A percentile compares a stretch with the other conserved stretches of the same genome.
These are phyloP conservation scores for Xenoacremonium recifei DNA, from an alignment of 2,329 filamentous ascomycete genomes.

Conservation along the genomic window DNA sequence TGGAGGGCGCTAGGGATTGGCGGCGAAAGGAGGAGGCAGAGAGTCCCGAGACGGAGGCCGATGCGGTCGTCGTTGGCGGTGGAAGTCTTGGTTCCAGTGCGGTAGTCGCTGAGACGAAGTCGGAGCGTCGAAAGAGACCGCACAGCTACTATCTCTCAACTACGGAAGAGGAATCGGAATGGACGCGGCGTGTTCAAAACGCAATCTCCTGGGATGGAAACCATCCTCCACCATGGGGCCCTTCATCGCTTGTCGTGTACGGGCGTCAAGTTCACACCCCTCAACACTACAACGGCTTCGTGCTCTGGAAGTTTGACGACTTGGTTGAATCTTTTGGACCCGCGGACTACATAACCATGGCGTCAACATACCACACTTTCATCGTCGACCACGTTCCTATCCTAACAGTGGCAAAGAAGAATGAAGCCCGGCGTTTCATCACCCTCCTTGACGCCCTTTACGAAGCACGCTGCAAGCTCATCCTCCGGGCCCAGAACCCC, in stretches of 20 bases:
- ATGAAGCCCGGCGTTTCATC: slow-evolving; percentile 78
- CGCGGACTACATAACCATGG: slow-evolving; percentile 80
- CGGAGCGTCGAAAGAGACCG: slow-evolving; percentile 23
- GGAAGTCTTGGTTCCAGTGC: slow-evolving; percentile 1
- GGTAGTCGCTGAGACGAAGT: slow-evolving; percentile 9
- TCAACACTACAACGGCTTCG: slow-evolving; percentile 53
- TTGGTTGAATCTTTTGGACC: slow-evolving; percentile 71
- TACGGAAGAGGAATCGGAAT: slow-evolving; percentile 28
- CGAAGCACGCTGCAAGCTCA: slow-evolving; percentile 75
- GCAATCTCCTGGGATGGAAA: slow-evolving; percentile 21
- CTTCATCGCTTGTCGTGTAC: slow-evolving; percentile 53
- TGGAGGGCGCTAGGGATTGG: slow-evolving; percentile 74
- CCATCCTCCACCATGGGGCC: slow-evolving; percentile 37
- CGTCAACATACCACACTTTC: slow-evolving; percentile 76
- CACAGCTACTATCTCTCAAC: slow-evolving; percentile 28
- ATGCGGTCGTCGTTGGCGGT: neutral
- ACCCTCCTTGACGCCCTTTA: slow-evolving; percentile 79
- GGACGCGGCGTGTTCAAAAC: slow-evolving; percentile 20
- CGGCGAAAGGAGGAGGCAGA: slow-evolving; percentile 50
- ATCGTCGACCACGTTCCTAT: slow-evolving; percentile 70
- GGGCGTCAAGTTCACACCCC: slow-evolving; percentile 62
- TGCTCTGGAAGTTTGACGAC: slow-evolving; percentile 66
- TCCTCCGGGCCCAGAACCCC: slow-evolving; percentile 64
- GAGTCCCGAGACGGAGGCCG: slow-evolving; percentile 3
- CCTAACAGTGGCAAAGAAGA: slow-evolving; percentile 68